Evolutionary conservation across 352 stramenopile species (phyloP).

Genomic region (Blastocystis sp.): DNA sequence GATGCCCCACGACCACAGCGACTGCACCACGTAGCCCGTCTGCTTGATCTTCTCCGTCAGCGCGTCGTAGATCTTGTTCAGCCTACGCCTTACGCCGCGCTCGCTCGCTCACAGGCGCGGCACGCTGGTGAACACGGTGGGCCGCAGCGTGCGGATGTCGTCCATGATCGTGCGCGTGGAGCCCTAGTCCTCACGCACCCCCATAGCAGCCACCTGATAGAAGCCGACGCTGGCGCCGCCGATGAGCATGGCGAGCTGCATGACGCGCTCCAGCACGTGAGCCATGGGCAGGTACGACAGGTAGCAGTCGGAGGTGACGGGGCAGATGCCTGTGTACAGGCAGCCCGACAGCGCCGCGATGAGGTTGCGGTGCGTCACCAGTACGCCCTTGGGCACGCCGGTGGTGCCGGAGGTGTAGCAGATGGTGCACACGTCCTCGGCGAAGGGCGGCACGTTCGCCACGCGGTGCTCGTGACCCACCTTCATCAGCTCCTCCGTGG

Average conservation of each 20-base stretch:
- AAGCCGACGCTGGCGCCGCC: slow-evolving; percentile 85
- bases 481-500: slow-evolving; percentile 60
- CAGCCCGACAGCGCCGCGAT: slow-evolving; percentile 74
- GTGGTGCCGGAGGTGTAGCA: slow-evolving; percentile 93
- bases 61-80: slow-evolving; percentile 70
- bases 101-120: slow-evolving; percentile 87
- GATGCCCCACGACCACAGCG: slow-evolving; percentile 78
- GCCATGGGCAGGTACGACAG: slow-evolving; percentile 91
- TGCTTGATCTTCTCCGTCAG: slow-evolving; percentile 70
- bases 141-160: slow-evolving; percentile 84
- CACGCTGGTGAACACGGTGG: slow-evolving; percentile 86
- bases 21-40: slow-evolving; percentile 76
- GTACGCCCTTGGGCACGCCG: slow-evolving; percentile 83
- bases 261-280: slow-evolving; percentile 90
- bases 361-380: slow-evolving; percentile 82
- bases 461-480: slow-evolving; percentile 68
- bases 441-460: slow-evolving; percentile 74
- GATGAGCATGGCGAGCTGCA: slow-evolving; percentile 80
- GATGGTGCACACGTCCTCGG: slow-evolving; percentile 86
- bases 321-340: slow-evolving; percentile 50
- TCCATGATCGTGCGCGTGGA: slow-evolving; percentile 86
- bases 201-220: slow-evolving; percentile 41
- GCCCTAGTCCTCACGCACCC: neutral
- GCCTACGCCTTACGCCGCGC: neutral
- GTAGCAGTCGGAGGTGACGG: slow-evolving; percentile 79